Evolutionary conservation across 306 rosid genomes (phyloP).

Genomic region (Corylus avellana): DNA sequence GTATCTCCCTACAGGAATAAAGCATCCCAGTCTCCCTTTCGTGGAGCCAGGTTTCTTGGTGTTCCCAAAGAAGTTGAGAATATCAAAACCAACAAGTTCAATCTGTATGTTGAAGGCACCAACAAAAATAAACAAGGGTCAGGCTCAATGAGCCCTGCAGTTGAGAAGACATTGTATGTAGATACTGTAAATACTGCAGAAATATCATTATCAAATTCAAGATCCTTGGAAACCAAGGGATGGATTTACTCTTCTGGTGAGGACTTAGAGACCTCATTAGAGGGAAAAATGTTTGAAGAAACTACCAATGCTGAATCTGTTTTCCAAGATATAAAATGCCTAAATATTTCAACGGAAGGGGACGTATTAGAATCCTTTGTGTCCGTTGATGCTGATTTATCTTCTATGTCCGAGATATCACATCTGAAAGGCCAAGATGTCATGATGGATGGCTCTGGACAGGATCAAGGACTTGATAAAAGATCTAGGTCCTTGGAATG

Average conservation of each 20-base stretch:
- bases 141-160: slow-evolving; percentile 38
- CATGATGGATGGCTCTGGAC: slow-evolving; percentile 27
- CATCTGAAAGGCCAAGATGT: slow-evolving; percentile 39
- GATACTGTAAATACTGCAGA: slow-evolving; percentile 57
- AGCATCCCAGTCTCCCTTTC: slow-evolving; percentile 55
- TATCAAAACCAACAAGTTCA: slow-evolving; percentile 37
- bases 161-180: slow-evolving; percentile 81
- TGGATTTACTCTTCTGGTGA: slow-evolving; percentile 30
- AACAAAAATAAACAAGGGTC: slow-evolving; percentile 45
- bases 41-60: slow-evolving; percentile 42
- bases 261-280: slow-evolving; percentile 27
- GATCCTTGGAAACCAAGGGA: slow-evolving; percentile 34
- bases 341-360: slow-evolving; percentile 35
- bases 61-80: slow-evolving; percentile 51
- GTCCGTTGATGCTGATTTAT: slow-evolving; percentile 33
- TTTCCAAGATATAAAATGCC: slow-evolving; percentile 41
- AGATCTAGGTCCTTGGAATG: slow-evolving; percentile 30
- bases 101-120: slow-evolving; percentile 29
- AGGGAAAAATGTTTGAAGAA: slow-evolving; percentile 32
- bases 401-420: slow-evolving; percentile 32
- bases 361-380: slow-evolving; percentile 28
- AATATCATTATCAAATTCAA: slow-evolving; percentile 34
- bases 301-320: slow-evolving; percentile 36
- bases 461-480: slow-evolving; percentile 30
- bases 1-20: slow-evolving; percentile 66